Percentiles rank a stretch among this genome's conserved stretches.
Evolutionary conservation across 1,284 basidiomycete genomes (phyloP).

Genomic region (Entoloma clypeatum): DNA sequence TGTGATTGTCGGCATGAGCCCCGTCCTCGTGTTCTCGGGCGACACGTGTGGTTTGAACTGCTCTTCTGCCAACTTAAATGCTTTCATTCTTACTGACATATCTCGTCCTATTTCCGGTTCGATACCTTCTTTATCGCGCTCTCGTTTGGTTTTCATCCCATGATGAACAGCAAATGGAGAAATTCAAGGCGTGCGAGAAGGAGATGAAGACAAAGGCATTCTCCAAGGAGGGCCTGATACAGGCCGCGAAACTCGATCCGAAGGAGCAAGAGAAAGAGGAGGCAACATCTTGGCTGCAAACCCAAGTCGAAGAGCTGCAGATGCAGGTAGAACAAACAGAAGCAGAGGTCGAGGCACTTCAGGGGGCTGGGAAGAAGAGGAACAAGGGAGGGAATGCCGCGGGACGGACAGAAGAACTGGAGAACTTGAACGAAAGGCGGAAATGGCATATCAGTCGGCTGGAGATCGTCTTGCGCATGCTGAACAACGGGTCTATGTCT

Average conservation of each 20-base stretch:
- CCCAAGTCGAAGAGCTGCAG: constrained; percentile 87
- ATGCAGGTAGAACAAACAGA: constrained; percentile 94
- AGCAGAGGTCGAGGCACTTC: constrained; percentile 91
- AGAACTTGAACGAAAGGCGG: constrained; percentile 88
- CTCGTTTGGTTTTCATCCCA: constrained; percentile 16
- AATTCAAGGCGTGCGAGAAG: constrained; percentile 99
- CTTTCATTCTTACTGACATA: constrained; percentile 24
- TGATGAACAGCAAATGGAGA: constrained; percentile 94
- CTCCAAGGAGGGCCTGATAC: constrained; percentile 97
- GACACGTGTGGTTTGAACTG: constrained; percentile 19
- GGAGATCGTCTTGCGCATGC: constrained; percentile 89
- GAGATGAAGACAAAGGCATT: constrained; percentile 99
- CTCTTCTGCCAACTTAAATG: constrained; percentile 9
- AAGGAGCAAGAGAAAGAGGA: constrained; percentile 97
- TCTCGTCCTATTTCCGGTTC: constrained; percentile 22
- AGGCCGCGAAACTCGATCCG: constrained; percentile 92
- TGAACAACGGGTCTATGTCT: constrained; percentile 91
- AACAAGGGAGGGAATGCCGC: constrained; percentile 63
- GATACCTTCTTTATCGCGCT: constrained; percentile 16
- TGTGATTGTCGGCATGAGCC: constrained; percentile 8
- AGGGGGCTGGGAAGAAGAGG: constrained; percentile 85
- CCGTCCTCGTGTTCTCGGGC: constrained; percentile 13
- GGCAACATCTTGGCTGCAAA: constrained; percentile 82
- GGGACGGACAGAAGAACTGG: constrained; percentile 80
- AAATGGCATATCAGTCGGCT: constrained; percentile 94